Conservation (phyloP, 106 monocot species). For the Dendrobium catenatum region DNA sequence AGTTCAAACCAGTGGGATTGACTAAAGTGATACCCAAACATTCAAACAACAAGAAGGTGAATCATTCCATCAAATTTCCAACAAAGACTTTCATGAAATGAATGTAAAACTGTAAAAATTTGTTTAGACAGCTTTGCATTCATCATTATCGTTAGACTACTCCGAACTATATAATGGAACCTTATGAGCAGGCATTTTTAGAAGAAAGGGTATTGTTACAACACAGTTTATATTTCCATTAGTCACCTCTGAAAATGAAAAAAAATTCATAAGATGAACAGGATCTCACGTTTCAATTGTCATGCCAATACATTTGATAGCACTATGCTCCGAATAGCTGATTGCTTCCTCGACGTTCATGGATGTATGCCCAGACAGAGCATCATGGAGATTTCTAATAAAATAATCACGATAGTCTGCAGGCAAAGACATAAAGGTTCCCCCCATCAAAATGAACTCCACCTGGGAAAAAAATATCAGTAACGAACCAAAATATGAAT, state of each 20-base stretch:
- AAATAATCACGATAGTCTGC: constrained; percentile 99
- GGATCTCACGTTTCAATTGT: constrained; percentile 98
- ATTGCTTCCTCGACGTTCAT: constrained; percentile 96
- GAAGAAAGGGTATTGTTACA: not conserved
- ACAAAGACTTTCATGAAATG: not conserved
- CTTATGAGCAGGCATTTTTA: not conserved
- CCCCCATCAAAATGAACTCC: constrained; percentile 99
- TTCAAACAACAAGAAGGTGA: not conserved
- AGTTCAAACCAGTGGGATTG: not conserved
- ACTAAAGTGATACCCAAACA: not conserved
- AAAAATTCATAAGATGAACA: not conserved
- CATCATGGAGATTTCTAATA: constrained; percentile 97
- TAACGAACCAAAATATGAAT: constrained; percentile 1
- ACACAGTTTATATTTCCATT: not conserved
- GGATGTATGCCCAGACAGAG: constrained; percentile 95
- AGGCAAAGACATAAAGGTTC: constrained; percentile 98
- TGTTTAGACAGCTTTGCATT: not conserved
- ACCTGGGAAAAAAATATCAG: constrained; percentile 41
- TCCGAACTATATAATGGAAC: not conserved
- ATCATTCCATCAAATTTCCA: not conserved
- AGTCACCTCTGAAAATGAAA: not conserved
- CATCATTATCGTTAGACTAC: not conserved
- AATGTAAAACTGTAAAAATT: not conserved
- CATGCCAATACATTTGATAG: constrained; percentile 97
- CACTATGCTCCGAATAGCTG: constrained; percentile 85